Evolutionary conservation across 805 yeast genomes (phyloP).

Genomic region (Grigorovia yakushimaensis): DNA sequence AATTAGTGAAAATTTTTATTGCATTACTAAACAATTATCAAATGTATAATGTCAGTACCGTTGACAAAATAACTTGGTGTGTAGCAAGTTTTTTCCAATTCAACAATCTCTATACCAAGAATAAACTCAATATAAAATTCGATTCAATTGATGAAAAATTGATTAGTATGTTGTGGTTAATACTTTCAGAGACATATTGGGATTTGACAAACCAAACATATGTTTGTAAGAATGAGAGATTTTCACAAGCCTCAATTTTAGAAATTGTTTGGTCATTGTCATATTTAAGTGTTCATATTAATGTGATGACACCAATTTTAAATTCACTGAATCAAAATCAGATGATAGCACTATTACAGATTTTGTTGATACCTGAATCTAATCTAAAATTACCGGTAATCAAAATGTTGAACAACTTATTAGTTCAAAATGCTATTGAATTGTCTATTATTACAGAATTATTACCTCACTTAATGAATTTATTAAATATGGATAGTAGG

Average conservation of each 20-base stretch:
- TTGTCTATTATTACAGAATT: conserved; percentile 50
- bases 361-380: not conserved
- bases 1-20: no score
- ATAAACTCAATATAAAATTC: not conserved
- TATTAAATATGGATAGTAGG: conserved; percentile 44
- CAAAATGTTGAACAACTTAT: not conserved
- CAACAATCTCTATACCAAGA: not conserved
- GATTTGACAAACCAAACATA: not conserved
- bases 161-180: not conserved
- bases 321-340: not conserved
- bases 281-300: not conserved
- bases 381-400: not conserved
- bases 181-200: not conserved
- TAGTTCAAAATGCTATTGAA: not conserved
- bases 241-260: not conserved
- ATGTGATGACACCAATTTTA: not conserved
- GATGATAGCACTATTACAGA: not conserved
- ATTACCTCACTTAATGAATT: conserved; percentile 76
- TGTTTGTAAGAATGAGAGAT: not conserved
- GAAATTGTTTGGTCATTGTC: not conserved
- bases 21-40: not conserved
- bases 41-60: not conserved
- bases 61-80: not conserved
- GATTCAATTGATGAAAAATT: not conserved
- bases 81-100: not conserved